Base-by-base conservation (phyloP, 2,329 filamentous ascomycete genomes). In the Juglanconis oblonga region DNA sequence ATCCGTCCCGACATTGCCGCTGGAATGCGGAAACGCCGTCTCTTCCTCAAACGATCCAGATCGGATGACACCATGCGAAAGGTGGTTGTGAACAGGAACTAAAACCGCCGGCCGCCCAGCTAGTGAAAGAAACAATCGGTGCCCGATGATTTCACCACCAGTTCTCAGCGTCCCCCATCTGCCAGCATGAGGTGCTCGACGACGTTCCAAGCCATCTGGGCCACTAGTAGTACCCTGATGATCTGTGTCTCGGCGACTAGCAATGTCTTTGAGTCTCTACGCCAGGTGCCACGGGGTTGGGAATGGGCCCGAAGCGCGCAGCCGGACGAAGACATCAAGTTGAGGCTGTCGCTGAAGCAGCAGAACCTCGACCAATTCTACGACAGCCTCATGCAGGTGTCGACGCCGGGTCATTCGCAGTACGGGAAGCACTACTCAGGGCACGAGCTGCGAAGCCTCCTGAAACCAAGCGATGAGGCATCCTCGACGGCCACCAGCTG, bases 341-440 rank as follows among this genome's bases (percentile, higher is more conserved):
- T 59, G 9, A 29, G 51, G 33, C 33, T 59, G 38, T 59, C 57
- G 4, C 36, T 59, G 7, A 59, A 55, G 48, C 57, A 59, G 50
- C 57, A 59, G 14, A 59, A 59, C 51, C 57, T 55, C 9, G 57
- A 59, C 44, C 29, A 54, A 6, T 59, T 59, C 8, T 59, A 59
- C 1, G 57, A 59, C 0, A 54, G 29, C 33, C 29, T 59, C 1
- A 42, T 54, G 13, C 57, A 55, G 24, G 51, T 59, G 0, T 59
- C 57, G 5, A 55, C 51, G 1, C 57, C 57, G 9, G 44, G 32
- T 2, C 57, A 59, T 17, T 51, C 57, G 13, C 52, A 33, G n/a
- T 59, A 59, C 10, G 57, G 57, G 33, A 24, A 51, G 10, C 51
- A 59, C 29, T 59, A 59, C 24, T 44, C 49, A 40, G 57, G 57